These are phyloP conservation scores for Adansonia rubrostipa DNA, from an alignment of 441 rosid species.

Conservation along the genomic window DNA sequence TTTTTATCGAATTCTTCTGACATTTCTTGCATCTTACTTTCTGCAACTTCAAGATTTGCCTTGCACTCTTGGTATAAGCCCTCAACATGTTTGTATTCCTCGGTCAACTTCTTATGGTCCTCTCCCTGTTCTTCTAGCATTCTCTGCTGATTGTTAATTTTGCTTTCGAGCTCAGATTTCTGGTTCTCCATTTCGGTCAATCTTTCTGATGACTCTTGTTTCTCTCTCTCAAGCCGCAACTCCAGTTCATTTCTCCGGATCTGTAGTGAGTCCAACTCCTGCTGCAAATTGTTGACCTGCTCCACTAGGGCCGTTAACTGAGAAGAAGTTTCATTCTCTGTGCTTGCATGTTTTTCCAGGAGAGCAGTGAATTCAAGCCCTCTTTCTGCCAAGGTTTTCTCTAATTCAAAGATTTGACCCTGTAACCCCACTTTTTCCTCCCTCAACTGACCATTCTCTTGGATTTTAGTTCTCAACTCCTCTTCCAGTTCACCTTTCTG, in stretches of 20 bases:
- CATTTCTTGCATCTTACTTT: constrained; percentile 61
- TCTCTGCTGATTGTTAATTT: constrained; percentile 27
- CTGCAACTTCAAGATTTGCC: constrained; percentile 56
- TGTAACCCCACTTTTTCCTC: constrained; percentile 26
- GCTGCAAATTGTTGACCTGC: constrained; percentile 18
- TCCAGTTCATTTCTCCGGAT: constrained; percentile 47
- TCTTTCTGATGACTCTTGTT: constrained; percentile 12
- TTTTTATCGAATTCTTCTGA: constrained; percentile 54
- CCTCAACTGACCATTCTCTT: too few relatives aligned
- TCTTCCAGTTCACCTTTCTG: too few relatives aligned
- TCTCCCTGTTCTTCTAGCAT: constrained; percentile 56
- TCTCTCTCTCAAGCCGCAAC: constrained; percentile 46
- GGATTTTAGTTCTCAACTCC: too few relatives aligned
- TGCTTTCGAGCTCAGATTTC: constrained; percentile 5
- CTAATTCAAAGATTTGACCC: constrained; percentile 42
- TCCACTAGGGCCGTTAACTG: constrained; percentile 39
- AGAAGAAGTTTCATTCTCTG: constrained; percentile 49
- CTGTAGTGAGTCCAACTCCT: constrained; percentile 50
- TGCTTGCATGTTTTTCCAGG: constrained; percentile 39
- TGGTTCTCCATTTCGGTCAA: constrained; percentile 25
- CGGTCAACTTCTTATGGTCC: constrained; percentile 47
- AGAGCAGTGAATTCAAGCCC: constrained; percentile 42
- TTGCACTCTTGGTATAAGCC: constrained; percentile 56
- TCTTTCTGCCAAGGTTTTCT: constrained; percentile 26
- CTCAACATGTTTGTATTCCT: constrained; percentile 58